Evolutionary conservation across 768 basidiomycete species (phyloP), one percentile per base, ranked within the genome.

Genomic region (Steccherinum ochraceum): DNA sequence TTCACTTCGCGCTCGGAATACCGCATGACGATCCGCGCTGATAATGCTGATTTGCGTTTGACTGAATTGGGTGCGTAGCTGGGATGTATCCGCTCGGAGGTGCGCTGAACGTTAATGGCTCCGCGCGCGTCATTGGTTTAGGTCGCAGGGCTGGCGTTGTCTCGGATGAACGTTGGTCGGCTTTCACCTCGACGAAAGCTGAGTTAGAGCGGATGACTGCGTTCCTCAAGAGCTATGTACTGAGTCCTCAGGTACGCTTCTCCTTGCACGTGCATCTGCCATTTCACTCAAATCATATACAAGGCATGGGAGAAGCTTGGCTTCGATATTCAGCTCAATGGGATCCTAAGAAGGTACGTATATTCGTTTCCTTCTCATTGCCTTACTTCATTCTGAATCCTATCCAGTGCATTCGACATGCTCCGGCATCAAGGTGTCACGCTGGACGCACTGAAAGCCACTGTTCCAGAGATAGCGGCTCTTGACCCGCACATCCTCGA

Each of bases 1-100:
- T 94, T 95, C 65, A 94, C 93, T 0, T 87, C 88, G 13, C 77
- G 93, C 30, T 90, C 88, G 13, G 93, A 95, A 60, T 95, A 92
- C 62, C 81, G 93, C 20, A 84, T 95, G 81, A 84, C 84, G 0
- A 77, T 94, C 40, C 75, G 93, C 46, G 84, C 86, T 47, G 93
- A 95, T 66, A 95, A 95, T 56, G 93, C 93, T 2, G 93, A 95
- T 67, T 45, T 83, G 47, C 76, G 93, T 43, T 68, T 95, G 52
- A 94, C 93, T 0, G 78, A 79, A 58, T 83, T 83, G 66, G 92
- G 89, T 78, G 27, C 40, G 47, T 2, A 2, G 27, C 5, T 25
- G 12, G n/a, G n/a, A n/a, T n/a, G n/a, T n/a, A n/a, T n/a, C n/a
- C n/a, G n/a, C n/a, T n/a, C n/a, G n/a, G n/a, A n/a, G n/a, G n/a